Evolutionary conservation across 768 basidiomycete genomes (phyloP), one percentile per base, ranked within the genome.

Genomic region (Termitomyces bulborhizus): DNA sequence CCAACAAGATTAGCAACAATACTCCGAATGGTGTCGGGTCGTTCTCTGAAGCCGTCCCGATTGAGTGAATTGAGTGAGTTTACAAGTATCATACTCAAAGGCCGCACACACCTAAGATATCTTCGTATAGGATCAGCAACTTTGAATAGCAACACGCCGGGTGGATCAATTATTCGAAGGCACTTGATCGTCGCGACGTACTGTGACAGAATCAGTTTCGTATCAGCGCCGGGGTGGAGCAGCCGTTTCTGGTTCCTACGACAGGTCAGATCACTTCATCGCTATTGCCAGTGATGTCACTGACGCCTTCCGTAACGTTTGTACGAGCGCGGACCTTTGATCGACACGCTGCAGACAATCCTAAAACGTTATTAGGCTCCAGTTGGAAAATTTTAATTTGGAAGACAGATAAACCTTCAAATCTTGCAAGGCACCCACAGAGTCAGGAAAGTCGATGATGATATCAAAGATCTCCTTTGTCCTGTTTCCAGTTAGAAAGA

Each of bases 171-270:
- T 44, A 95, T 82, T 6, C 94, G 83, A 15, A 99, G 73, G 65
- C 90, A 93, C 58, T 88, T 86, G 65, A 99, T 98, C 1, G 91
- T 93, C 1, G 87, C 83, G 9, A 98, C 90, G 68, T 99, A 99
- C 75, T 90, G 88, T 0, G 82, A 73, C 12, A 98, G 73, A 55
- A 99, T 93, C 57, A 90, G 83, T 64, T 88, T 90, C 0, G 97
- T 99, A 60, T 94, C 94, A 4, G 94, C 93, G 3, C 96, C 97
- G 1, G 96, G 97, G 65, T 98, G 95, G 6, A 99, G 82, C 1
- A 99, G 79, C 4, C 97, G 88, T 65, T 86, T 87, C 54, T 80
- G 81, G 63, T 92, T 93, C 9, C 93, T 97, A 65, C 27, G 6
- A 4, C 29, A 13, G 66, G 5, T 55, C 45, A 54, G 49, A 12